A percentile compares a stretch with the other conserved stretches of the same genome.
phyloP scores from a whole-genome alignment of 352 stramenopile genomes.

The Plasmopara halstedii region DNA sequence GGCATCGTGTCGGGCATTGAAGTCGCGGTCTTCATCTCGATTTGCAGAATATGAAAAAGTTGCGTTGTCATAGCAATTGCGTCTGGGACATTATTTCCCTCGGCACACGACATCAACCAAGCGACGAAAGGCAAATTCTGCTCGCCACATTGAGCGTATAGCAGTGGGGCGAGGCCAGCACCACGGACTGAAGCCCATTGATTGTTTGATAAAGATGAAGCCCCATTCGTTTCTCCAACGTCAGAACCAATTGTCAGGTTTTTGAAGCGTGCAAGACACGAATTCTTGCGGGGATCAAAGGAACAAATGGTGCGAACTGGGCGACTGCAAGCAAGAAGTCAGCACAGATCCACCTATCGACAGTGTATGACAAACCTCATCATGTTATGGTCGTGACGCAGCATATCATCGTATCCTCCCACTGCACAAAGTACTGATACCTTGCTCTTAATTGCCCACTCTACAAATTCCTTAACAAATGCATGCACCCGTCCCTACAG shows the following conservation, averaged over 20 bases:
- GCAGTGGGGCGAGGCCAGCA: slow-evolving; percentile 44
- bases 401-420: slow-evolving; percentile 70
- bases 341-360: background rate
- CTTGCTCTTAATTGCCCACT: slow-evolving; percentile 38
- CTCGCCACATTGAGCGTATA: slow-evolving; percentile 32
- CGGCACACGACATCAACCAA: slow-evolving; percentile 60
- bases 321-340: slow-evolving; percentile 24
- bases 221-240: slow-evolving; percentile 4
- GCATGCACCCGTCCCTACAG: slow-evolving; percentile 39
- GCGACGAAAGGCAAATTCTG: slow-evolving; percentile 37
- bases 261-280: slow-evolving; percentile 36
- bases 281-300: slow-evolving; percentile 22
- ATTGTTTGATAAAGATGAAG: slow-evolving; percentile 2
- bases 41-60: slow-evolving; percentile 34
- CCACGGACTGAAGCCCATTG: slow-evolving; percentile 48
- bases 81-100: slow-evolving; percentile 78
- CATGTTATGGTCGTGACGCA: slow-evolving; percentile 72
- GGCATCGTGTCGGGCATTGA: slow-evolving; percentile 1
- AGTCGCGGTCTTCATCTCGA: slow-evolving; percentile 16
- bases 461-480: slow-evolving; percentile 49
- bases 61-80: slow-evolving; percentile 47
- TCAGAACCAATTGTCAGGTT: slow-evolving; percentile 12
- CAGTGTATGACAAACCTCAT: slow-evolving; percentile 27
- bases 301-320: slow-evolving; percentile 50
- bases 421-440: slow-evolving; percentile 48